These are phyloP conservation scores for Periconia digitata DNA, from an alignment of 2,329 filamentous ascomycete genomes.

Conservation along the genomic window DNA sequence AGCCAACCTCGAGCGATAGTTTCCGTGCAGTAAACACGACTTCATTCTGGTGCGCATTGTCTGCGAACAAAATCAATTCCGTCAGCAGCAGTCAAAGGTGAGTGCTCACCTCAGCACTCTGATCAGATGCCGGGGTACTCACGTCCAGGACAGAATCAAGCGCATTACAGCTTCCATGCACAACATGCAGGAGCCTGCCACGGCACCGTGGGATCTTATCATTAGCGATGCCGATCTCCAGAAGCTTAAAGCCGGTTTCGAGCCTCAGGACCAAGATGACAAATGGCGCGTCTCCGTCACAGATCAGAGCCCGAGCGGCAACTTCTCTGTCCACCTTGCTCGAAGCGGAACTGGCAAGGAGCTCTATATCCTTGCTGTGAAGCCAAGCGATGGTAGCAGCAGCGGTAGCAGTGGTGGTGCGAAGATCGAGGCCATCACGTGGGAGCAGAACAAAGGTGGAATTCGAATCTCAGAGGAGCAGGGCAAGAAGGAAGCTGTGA, in stretches of 20 bases:
- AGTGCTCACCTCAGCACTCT: too few species aligned
- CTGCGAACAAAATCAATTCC: too few species aligned
- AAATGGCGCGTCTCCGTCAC: conserved; percentile 6
- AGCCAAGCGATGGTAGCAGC: conserved; percentile 5
- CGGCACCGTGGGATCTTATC: conserved; percentile 9
- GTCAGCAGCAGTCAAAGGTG: too few species aligned
- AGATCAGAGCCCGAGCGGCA: conserved; percentile 9
- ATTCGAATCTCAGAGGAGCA: conserved; percentile 5
- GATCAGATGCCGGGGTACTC: too few species aligned
- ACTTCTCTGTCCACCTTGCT: conserved; percentile 9
- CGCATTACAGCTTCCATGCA: too few species aligned
- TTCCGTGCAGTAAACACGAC: too few species aligned
- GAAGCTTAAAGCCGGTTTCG: conserved; percentile 11
- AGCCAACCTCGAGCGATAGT: too few species aligned
- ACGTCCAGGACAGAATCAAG: too few species aligned
- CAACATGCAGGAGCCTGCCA: conserved; percentile 10
- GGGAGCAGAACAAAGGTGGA: conserved; percentile 3
- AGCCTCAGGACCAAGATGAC: conserved; percentile 6
- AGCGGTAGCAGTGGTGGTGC: conserved; percentile 4
- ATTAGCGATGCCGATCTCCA: conserved; percentile 9
- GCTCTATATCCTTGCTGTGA: conserved; percentile 9
- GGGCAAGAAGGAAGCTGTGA: conserved; percentile 6
- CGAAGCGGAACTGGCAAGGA: conserved; percentile 6
- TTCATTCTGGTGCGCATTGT: too few species aligned
- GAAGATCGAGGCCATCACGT: conserved; percentile 11